A percentile compares a stretch with the other conserved stretches of the same genome.
Conservation (phyloP, 805 yeast genomes). For the Danielozyma ontarioensis region DNA sequence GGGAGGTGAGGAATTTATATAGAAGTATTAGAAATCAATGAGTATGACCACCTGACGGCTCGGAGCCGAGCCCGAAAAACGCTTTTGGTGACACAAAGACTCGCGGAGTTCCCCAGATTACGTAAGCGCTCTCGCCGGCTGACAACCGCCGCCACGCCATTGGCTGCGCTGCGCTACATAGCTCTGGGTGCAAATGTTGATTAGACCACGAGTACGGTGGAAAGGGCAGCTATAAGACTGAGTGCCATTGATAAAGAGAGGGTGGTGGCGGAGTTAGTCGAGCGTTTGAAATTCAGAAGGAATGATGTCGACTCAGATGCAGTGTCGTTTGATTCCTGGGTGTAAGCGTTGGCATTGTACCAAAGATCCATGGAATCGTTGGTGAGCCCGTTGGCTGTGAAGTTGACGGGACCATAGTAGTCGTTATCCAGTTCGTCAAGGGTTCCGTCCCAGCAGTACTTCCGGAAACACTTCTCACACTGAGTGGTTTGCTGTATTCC, state of each 20-base stretch:
- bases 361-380: conserved; percentile 10
- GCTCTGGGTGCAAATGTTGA: not conserved
- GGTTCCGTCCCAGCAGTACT: conserved; percentile 73
- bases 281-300: not conserved
- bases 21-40: not conserved
- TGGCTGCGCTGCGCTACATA: no score
- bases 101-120: not conserved
- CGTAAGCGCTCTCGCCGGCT: not conserved
- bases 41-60: no score
- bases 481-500: conserved; percentile 58
- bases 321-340: not conserved
- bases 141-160: not conserved
- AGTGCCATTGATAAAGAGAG: not conserved
- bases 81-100: not conserved
- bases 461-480: conserved; percentile 64
- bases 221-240: no score
- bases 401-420: conserved; percentile 8
- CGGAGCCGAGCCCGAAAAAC: not conserved
- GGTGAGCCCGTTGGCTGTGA: conserved; percentile 12
- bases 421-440: conserved; percentile 3
- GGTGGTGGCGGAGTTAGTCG: not conserved
- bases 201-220: no score
- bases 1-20: not conserved
- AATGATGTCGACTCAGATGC: not conserved
- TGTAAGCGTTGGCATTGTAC: not conserved